Evolutionary conservation across 2,329 filamentous ascomycete genomes (phyloP).

Genomic region (Neofusicoccum laricinum): DNA sequence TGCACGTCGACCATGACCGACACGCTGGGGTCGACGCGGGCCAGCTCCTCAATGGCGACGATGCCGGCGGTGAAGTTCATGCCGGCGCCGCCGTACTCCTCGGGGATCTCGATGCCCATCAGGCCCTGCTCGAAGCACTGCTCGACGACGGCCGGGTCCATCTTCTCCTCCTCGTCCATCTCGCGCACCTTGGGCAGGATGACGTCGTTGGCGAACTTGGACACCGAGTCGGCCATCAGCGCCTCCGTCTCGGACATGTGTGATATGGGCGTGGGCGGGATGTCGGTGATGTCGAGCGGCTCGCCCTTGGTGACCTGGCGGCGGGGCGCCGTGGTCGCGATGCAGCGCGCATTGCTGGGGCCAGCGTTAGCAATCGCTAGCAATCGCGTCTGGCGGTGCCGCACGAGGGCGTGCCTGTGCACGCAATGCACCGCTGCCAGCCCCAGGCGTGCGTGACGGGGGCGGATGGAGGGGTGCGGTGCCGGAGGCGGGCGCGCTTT

Average conservation of each 20-base stretch:
- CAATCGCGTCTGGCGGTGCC: background rate
- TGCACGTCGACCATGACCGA: conserved; percentile 95
- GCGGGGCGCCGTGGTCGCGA: conserved; percentile 40
- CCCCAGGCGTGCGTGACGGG: too few species aligned
- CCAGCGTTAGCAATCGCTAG: conserved; percentile 16
- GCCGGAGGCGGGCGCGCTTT: background rate
- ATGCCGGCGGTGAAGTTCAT: conserved; percentile 99
- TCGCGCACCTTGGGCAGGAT: conserved; percentile 89
- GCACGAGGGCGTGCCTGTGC: background rate
- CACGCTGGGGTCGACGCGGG: conserved; percentile 89
- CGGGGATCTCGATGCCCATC: conserved; percentile 96
- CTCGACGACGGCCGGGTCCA: conserved; percentile 86
- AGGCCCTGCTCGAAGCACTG: conserved; percentile 95
- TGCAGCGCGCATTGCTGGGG: conserved; percentile 31
- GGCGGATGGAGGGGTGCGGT: background rate
- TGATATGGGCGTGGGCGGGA: conserved; percentile 88
- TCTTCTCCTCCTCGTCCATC: conserved; percentile 94
- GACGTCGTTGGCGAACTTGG: conserved; percentile 84
- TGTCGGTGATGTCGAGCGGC: conserved; percentile 62
- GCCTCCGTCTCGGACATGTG: conserved; percentile 87
- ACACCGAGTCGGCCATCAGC: conserved; percentile 85
- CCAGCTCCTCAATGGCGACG: conserved; percentile 94
- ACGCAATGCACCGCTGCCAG: too few species aligned
- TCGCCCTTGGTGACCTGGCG: conserved; percentile 33
- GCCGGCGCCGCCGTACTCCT: conserved; percentile 92